Base-by-base conservation (phyloP, 2,329 filamentous ascomycete species). In the Aspergillus fumigatus region DNA sequence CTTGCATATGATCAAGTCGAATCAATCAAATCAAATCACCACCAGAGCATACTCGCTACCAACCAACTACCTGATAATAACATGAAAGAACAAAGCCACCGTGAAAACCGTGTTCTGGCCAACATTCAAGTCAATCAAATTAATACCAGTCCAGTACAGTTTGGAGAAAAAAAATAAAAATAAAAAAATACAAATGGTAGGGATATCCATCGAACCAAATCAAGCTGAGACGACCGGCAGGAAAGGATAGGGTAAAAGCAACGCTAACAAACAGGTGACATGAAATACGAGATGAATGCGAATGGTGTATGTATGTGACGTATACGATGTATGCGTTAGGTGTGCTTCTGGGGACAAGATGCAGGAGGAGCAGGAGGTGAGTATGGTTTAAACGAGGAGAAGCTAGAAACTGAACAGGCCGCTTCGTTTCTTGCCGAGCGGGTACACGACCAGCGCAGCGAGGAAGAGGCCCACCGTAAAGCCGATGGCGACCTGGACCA, bases 401-500 rank as follows among this genome's bases (percentile, higher is more conserved):
- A 27, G 3, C 61, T 65, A 75, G 60, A 80, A 79, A 65, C 75
- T 79, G 63, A 80, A 80, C 47, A 80, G 60, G 14, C 76, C 77
- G 65, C 77, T 79, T 57, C 77, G 73, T 66, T 76, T 75, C 66
- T 80, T 80, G 21, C 77, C 77, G 54, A 76, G 68, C 1, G 78
- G 78, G 66, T 80, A 80, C 35, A 80, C 73, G 35, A 80, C 72
- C 61, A 80, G 64, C 35, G 77, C 76, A 49, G 77, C 77, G 54
- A 80, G 66, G 63, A 80, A 80, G 26, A 80, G 62, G 3, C 78
- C 78, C 5, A 79, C 77, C 0, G 77, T 79, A 57, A 79, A 80
- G n/a, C 76, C 78, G 51, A 80, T 76, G 5, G 77, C 76, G 27
- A 80, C 73, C 63, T 80, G 77, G 48, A 80, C 70, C 77, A 80